Conservation (phyloP, 768 basidiomycete species). For the Russula compacta region DNA sequence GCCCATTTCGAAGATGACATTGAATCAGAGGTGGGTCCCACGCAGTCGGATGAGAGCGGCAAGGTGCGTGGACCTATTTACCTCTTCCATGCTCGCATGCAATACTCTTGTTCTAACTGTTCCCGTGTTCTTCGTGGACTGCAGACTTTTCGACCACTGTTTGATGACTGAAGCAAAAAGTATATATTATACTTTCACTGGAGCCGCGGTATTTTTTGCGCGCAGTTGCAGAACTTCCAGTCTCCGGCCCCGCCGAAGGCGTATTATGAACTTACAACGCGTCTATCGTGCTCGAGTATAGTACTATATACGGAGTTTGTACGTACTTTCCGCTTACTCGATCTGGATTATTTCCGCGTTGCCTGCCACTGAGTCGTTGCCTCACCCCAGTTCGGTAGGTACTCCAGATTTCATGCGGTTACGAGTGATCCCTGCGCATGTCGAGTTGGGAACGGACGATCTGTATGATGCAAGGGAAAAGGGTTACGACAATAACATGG, state of each 20-base stretch:
- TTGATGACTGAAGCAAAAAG: conserved; percentile 15
- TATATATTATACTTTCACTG: background rate
- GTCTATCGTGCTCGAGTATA: background rate
- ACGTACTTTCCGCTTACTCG: conserved; percentile 2
- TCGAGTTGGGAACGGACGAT: background rate
- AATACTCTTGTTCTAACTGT: background rate
- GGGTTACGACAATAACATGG: background rate
- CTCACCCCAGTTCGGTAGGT: background rate
- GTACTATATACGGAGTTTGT: background rate
- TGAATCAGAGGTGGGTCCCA: conserved; percentile 17
- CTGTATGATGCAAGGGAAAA: background rate
- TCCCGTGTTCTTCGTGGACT: background rate
- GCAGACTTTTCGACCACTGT: conserved; percentile 17
- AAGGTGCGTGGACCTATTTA: conserved; percentile 5
- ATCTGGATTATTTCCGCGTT: background rate
- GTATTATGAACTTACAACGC: background rate
- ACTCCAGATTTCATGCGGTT: background rate
- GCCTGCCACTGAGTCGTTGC: background rate
- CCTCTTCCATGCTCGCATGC: background rate
- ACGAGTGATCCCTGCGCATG: background rate
- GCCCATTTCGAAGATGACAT: conserved; percentile 13
- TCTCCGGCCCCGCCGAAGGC: background rate
- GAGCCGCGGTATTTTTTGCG: background rate
- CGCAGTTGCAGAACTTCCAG: background rate
- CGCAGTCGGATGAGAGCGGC: conserved; percentile 15